These are phyloP conservation scores for Aureobasidium musti DNA, from an alignment of 2,329 filamentous ascomycete genomes.

Conservation along the genomic window DNA sequence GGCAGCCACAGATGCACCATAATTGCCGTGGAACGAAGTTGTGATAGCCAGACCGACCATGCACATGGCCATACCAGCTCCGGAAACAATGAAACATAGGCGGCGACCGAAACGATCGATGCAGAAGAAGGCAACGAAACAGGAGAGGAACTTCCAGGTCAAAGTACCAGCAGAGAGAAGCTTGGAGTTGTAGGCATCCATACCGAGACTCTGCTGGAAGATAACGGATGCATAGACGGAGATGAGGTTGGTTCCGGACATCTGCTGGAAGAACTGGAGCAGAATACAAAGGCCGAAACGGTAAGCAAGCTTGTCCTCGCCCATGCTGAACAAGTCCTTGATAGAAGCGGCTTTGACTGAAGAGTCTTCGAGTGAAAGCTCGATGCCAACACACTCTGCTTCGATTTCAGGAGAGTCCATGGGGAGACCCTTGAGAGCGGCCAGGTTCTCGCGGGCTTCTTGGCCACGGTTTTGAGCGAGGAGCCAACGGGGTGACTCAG, in stretches of 20 bases:
- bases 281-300: constrained; percentile 55
- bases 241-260: constrained; percentile 49
- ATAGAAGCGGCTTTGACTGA: constrained; percentile 44
- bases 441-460: constrained; percentile 41
- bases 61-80: constrained; percentile 56
- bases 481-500: constrained; percentile 46
- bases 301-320: constrained; percentile 54
- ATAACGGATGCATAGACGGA: constrained; percentile 39
- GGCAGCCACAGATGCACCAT: constrained; percentile 53
- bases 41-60: constrained; percentile 58
- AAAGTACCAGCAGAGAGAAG: constrained; percentile 53
- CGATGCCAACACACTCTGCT: constrained; percentile 52
- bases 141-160: constrained; percentile 58
- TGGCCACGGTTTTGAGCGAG: constrained; percentile 40
- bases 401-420: constrained; percentile 44
- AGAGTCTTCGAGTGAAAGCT: constrained; percentile 52
- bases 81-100: constrained; percentile 56
- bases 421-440: constrained; percentile 46
- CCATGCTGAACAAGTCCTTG: constrained; percentile 52
- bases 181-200: constrained; percentile 45
- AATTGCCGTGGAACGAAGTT: constrained; percentile 53
- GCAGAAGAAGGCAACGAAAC: constrained; percentile 53
- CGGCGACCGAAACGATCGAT: constrained; percentile 56
- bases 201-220: constrained; percentile 41
- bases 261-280: constrained; percentile 55